A percentile compares a stretch with the other conserved stretches of the same genome.
These are phyloP conservation scores for Plantago major DNA, from an alignment of 257 asterid genomes.

Conservation along the genomic window DNA sequence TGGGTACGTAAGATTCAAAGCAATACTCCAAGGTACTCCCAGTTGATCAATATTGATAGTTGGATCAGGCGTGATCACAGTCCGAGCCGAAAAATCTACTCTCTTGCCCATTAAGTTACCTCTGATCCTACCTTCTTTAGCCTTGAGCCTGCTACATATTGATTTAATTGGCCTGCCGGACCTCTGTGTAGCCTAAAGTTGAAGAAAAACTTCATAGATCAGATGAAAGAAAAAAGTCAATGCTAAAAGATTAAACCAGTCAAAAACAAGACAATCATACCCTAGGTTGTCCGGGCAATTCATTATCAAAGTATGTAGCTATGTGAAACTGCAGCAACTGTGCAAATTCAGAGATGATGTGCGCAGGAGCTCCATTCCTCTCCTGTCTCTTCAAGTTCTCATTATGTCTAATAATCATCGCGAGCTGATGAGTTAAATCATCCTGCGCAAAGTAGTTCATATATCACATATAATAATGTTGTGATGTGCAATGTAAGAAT, in stretches of 20 bases:
- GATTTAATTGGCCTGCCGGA: slow-evolving; percentile 98
- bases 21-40: slow-evolving; percentile 99
- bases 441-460: slow-evolving; percentile 55
- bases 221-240: background rate
- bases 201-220: background rate
- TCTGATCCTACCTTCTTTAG: slow-evolving; percentile 97
- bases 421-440: slow-evolving; percentile 97
- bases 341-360: slow-evolving; percentile 95
- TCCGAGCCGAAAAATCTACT: slow-evolving; percentile 97
- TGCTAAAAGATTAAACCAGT: background rate
- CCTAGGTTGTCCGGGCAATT: slow-evolving; percentile 98
- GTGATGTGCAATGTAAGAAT: no score
- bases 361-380: slow-evolving; percentile 98
- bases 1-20: slow-evolving; percentile 93
- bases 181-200: slow-evolving; percentile 88
- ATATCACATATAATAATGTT: slow-evolving; percentile 11
- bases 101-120: slow-evolving; percentile 99
- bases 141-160: slow-evolving; percentile 94
- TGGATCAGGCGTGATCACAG: slow-evolving; percentile 98
- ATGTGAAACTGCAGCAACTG: slow-evolving; percentile 95
- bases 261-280: slow-evolving; percentile 43
- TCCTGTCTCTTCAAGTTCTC: slow-evolving; percentile 96
- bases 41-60: slow-evolving; percentile 91
- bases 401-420: slow-evolving; percentile 94
- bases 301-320: slow-evolving; percentile 98